Percentiles rank a stretch among this genome's conserved stretches.
phyloP scores from a whole-genome alignment of 108 stramenopile genomes.

The Cyclostephanos invisitatus region DNA sequence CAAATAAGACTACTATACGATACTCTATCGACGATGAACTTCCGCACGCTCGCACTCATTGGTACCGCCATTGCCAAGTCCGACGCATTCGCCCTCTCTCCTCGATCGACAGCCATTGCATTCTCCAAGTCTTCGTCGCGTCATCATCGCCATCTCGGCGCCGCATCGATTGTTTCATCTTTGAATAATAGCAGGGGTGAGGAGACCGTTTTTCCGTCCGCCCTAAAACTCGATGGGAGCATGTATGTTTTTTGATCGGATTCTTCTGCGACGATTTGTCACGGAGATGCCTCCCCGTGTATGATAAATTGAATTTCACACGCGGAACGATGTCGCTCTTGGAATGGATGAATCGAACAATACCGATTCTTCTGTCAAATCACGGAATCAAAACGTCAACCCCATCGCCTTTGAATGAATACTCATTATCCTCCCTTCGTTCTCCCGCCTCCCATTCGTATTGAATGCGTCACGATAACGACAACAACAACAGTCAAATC shows the following conservation, averaged over 20 bases:
- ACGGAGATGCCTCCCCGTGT: too few species aligned
- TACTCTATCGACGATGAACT: conserved; percentile 1
- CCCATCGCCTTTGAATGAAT: background rate
- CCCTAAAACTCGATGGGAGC: background rate
- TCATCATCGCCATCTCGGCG: background rate
- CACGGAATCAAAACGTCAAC: too few species aligned
- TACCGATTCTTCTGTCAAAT: too few species aligned
- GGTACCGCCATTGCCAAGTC: background rate
- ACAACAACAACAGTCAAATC: background rate
- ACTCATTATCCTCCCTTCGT: background rate
- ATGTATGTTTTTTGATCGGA: background rate
- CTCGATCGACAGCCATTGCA: background rate
- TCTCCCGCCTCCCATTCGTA: background rate
- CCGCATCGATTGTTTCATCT: background rate
- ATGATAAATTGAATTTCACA: too few species aligned
- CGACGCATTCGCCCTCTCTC: background rate
- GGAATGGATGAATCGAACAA: too few species aligned
- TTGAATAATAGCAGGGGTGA: background rate
- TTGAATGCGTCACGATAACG: background rate
- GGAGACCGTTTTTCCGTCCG: too few species aligned
- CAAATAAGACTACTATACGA: too few species aligned
- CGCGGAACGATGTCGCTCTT: too few species aligned
- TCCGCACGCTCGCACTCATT: conserved; percentile 1
- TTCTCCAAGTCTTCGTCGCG: background rate
- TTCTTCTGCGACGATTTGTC: too few species aligned